A percentile compares a stretch with the other conserved stretches of the same genome.
These are phyloP conservation scores for Citrus cavaleriei DNA, from an alignment of 345 rosid species.

Conservation along the genomic window DNA sequence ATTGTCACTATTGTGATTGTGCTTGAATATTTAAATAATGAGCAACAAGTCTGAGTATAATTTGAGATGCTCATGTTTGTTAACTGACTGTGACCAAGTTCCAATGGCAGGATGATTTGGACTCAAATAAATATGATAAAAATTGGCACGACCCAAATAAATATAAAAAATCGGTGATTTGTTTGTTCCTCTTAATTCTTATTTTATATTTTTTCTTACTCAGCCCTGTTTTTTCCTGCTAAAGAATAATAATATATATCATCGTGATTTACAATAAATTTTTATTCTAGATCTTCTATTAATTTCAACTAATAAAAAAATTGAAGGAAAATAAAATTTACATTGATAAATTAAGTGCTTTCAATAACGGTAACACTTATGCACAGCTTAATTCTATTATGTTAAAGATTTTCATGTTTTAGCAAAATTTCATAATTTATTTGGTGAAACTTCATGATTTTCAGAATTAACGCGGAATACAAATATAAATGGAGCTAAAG, in stretches of 20 bases:
- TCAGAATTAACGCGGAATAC: too few species aligned
- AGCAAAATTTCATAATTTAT: too few species aligned
- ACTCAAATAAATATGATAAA: background rate
- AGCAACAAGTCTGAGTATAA: background rate
- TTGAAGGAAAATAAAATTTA: too few species aligned
- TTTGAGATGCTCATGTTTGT: background rate
- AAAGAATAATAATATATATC: background rate
- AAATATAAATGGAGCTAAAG: too few species aligned
- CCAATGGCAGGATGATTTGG: background rate
- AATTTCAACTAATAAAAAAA: background rate
- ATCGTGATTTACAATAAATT: background rate
- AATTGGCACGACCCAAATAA: background rate
- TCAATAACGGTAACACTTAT: background rate
- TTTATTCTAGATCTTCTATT: background rate
- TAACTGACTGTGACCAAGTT: background rate
- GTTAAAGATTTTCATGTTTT: too few species aligned
- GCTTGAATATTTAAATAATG: background rate
- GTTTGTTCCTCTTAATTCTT: background rate
- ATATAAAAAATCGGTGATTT: constrained; percentile 2
- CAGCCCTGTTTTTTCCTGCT: background rate
- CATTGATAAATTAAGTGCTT: background rate
- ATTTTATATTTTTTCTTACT: background rate
- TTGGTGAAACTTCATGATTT: too few species aligned
- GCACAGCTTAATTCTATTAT: background rate
- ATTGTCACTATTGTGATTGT: background rate